Conservation (phyloP, 495 filamentous ascomycete genomes). For the Penicillium egyptiacum region DNA sequence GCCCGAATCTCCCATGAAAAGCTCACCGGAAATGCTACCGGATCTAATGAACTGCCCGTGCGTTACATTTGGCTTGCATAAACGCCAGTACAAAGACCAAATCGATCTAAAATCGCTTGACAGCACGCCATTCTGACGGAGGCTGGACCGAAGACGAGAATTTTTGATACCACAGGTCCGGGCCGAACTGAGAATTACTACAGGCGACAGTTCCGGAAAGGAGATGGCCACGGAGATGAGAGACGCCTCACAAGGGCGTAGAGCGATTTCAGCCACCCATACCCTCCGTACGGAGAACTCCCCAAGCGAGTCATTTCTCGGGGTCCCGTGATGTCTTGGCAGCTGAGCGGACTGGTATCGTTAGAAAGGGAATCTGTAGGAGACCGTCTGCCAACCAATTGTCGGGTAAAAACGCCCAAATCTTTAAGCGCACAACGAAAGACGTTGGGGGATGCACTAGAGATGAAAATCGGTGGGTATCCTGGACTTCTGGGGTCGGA, state of each 20-base stretch:
- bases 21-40: neutral
- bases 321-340: neutral
- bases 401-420: neutral
- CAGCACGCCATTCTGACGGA: neutral
- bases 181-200: constrained; percentile 2
- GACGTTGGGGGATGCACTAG: neutral
- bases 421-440: neutral
- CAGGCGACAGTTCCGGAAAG: neutral
- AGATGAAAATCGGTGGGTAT: neutral
- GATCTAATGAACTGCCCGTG: neutral
- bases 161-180: neutral
- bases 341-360: neutral
- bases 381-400: neutral
- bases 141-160: constrained; percentile 3
- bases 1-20: neutral
- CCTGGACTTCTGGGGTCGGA: neutral
- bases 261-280: neutral
- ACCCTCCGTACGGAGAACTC: neutral
- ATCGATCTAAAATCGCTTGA: neutral
- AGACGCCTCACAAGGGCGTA: neutral
- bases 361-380: neutral
- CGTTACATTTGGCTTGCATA: neutral
- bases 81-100: neutral
- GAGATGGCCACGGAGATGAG: neutral
- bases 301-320: neutral